Conservation (phyloP, 805 yeast genomes). For the Kazachstania bromeliacearum region DNA sequence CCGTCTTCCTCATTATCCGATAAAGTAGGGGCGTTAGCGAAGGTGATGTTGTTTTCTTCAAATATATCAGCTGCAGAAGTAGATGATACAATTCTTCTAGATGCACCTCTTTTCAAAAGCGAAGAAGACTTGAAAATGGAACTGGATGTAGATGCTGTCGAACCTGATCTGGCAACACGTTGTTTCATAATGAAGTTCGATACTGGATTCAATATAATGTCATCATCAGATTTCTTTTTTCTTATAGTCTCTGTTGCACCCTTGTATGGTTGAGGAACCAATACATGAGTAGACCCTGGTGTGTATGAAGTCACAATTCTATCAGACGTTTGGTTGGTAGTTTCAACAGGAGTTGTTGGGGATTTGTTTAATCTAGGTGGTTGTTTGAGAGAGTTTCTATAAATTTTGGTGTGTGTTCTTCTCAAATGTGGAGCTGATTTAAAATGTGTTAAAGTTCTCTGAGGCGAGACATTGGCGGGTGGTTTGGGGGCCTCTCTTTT, state of each 20-base stretch:
- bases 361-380: conserved; percentile 11
- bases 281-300: conserved; percentile 35
- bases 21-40: conserved; percentile 61
- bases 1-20: conserved; percentile 40
- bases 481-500: conserved; percentile 66
- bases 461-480: conserved; percentile 32
- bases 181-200: conserved; percentile 11
- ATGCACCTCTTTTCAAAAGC: conserved; percentile 21
- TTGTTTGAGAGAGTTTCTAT: conserved; percentile 7
- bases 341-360: conserved; percentile 5
- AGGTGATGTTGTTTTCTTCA: conserved; percentile 61
- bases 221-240: conserved; percentile 9
- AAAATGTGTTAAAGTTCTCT: conserved; percentile 10
- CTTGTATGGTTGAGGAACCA: conserved; percentile 36
- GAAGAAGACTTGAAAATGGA: conserved; percentile 20
- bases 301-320: conserved; percentile 31
- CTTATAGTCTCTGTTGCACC: conserved; percentile 18
- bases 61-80: conserved; percentile 43
- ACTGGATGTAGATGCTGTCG: conserved; percentile 7
- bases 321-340: conserved; percentile 11
- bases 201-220: conserved; percentile 7
- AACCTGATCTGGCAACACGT: conserved; percentile 16
- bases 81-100: conserved; percentile 29
- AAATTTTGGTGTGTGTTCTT: conserved; percentile 11
- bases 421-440: conserved; percentile 11